phyloP scores from a whole-genome alignment of 2,329 filamentous ascomycete genomes.

The Microascus cirrosus region DNA sequence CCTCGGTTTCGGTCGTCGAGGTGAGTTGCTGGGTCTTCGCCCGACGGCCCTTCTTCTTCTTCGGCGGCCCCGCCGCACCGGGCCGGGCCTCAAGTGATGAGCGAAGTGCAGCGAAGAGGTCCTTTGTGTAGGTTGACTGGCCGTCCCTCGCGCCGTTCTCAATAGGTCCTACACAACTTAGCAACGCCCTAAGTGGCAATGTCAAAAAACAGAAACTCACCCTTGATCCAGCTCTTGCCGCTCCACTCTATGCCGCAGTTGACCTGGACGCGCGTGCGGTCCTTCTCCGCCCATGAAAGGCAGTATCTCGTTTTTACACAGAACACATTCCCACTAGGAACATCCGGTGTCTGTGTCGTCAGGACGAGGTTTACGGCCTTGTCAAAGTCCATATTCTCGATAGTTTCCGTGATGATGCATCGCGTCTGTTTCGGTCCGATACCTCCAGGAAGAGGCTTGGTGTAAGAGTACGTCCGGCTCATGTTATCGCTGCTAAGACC shows the following conservation, averaged over 20 bases:
- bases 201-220: constrained; percentile 33
- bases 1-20: constrained; percentile 23
- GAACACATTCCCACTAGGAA: constrained; percentile 88
- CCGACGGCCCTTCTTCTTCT: constrained; percentile 52
- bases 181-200: constrained; percentile 4
- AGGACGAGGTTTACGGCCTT: constrained; percentile 75
- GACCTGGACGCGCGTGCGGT: constrained; percentile 73
- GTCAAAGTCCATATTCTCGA: constrained; percentile 81
- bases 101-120: constrained; percentile 65
- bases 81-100: constrained; percentile 58
- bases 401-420: constrained; percentile 73
- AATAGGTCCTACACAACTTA: constrained; percentile 60
- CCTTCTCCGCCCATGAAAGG: constrained; percentile 81
- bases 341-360: constrained; percentile 83
- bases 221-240: constrained; percentile 96
- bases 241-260: constrained; percentile 92
- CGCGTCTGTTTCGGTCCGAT: constrained; percentile 94
- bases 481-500: constrained; percentile 67
- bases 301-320: constrained; percentile 90
- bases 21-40: constrained; percentile 33
- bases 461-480: constrained; percentile 69
- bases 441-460: constrained; percentile 73
- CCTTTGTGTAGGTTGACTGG: constrained; percentile 71
- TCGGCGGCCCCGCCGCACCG: constrained; percentile 36
- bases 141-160: constrained; percentile 92